A percentile compares a stretch with the other conserved stretches of the same genome.
phyloP scores from a whole-genome alignment of 306 rosid genomes.

The Rosa rugosa region DNA sequence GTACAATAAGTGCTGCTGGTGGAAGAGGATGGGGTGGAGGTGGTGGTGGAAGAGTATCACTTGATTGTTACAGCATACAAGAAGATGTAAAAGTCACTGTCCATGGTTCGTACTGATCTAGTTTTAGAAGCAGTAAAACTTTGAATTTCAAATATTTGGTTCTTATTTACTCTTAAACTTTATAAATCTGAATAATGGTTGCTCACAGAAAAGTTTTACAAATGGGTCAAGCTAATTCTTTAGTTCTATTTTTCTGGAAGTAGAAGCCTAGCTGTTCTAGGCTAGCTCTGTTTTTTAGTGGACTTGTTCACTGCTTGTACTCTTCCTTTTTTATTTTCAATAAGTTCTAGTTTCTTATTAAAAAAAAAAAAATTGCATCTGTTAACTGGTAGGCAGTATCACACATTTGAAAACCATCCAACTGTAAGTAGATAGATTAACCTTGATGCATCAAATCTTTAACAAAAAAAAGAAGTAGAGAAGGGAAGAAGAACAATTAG shows the following conservation, averaged over 20 bases:
- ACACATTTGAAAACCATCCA: not conserved
- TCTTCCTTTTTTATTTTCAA: not conserved
- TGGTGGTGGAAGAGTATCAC: constrained; percentile 98
- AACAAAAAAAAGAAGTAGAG: not conserved
- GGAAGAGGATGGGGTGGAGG: constrained; percentile 99
- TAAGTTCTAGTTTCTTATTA: not conserved
- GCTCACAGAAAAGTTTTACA: constrained; percentile 14
- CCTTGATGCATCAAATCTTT: not conserved
- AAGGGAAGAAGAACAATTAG: not conserved
- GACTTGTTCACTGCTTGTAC: not conserved
- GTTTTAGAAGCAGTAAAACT: constrained; percentile 13
- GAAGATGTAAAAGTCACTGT: constrained; percentile 83
- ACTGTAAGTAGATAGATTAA: not conserved
- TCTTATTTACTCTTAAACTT: constrained; percentile 28
- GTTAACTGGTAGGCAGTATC: not conserved
- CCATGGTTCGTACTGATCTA: constrained; percentile 62
- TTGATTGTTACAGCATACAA: constrained; percentile 95
- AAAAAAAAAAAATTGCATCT: not conserved
- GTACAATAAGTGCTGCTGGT: constrained; percentile 92
- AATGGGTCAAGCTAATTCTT: not conserved
- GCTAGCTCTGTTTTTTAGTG: not conserved
- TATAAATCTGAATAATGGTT: constrained; percentile 11
- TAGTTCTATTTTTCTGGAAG: not conserved
- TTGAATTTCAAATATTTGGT: constrained; percentile 27
- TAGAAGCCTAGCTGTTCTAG: not conserved